Percentiles rank a stretch among this genome's conserved stretches.
These are phyloP conservation scores for Geranium rotundifolium DNA, from an alignment of 345 rosid species.

Conservation along the genomic window DNA sequence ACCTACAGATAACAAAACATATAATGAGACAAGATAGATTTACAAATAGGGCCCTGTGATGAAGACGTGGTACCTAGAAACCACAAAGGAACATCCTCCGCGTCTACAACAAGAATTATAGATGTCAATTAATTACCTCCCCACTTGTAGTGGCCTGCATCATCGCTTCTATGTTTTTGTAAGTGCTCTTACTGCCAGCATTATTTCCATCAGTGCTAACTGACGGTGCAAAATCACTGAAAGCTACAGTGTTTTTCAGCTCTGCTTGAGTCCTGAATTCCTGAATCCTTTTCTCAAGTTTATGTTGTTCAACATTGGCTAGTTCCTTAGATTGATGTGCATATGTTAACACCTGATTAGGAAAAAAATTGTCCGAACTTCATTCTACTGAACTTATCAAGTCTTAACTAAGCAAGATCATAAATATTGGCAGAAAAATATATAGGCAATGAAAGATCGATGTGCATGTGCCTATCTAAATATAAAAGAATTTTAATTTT, in stretches of 20 bases:
- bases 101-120: not conserved
- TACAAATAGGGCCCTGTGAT: not conserved
- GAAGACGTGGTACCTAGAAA: not conserved
- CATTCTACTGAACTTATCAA: not conserved
- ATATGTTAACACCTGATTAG: constrained; percentile 56
- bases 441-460: not conserved
- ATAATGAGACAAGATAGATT: not conserved
- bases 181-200: constrained; percentile 31
- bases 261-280: constrained; percentile 83
- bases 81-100: not conserved
- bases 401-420: not conserved
- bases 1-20: constrained; percentile 23
- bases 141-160: constrained; percentile 41
- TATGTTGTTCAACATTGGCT: constrained; percentile 64
- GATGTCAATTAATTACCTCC: constrained; percentile 39
- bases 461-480: too few species aligned
- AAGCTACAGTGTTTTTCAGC: constrained; percentile 38
- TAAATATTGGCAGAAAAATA: not conserved
- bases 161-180: constrained; percentile 39
- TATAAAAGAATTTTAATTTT: too few species aligned
- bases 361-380: not conserved
- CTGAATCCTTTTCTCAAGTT: constrained; percentile 77
- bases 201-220: constrained; percentile 26
- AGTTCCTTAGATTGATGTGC: constrained; percentile 80
- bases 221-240: constrained; percentile 32